Base-by-base conservation (phyloP, 257 asterid species). In the Fraxinus pennsylvanica region DNA sequence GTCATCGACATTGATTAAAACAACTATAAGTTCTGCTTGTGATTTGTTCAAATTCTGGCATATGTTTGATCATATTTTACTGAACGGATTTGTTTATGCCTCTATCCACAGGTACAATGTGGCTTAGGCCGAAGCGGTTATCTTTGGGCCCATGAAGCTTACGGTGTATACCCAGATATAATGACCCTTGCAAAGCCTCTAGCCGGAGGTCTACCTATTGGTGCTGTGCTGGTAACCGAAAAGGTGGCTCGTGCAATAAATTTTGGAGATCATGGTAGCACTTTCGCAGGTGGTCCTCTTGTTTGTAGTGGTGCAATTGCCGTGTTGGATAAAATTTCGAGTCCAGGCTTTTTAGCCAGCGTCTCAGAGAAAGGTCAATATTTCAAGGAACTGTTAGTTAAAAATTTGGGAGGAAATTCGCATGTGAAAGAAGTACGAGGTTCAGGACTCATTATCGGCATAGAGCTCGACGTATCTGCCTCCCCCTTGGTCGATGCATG, bases 161-260 rank as follows among this genome's bases (percentile, higher is more conserved):
- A 86, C 10, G 91, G 78, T 14, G 79, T 95, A 57, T 88, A 77
- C 87, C 99, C 97, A 0, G 99, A 93, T 68, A 89, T 96, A 74
- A 96, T 93, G 98, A 93, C 98, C 32, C 92, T 91, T 5, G 99
- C 99, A 76, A 96, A 96, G 83, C 99, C 99, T 78, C 94, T 96
- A 22, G 99, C 98, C 0, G 97, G 97, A 72, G 99, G 98, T 68
- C 92, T 93, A 68, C 98, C 99, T 66, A 92, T 93, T 1, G 99
- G 98, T 5, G 99, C 97, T 0, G 96, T 86, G 29, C 75, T 94
- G 6, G 89, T 88, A 17, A 92, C 96, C 0, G 94, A 96, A 89
- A 81, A 83, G 68, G 92, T 96, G 9, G 92, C 94, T 35, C 78
- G 89, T 10, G 87, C 97, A 83, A 96, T 96, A 17, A 86, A 79